Base-by-base conservation (phyloP, 345 rosid species). In the Jatropha curcas region DNA sequence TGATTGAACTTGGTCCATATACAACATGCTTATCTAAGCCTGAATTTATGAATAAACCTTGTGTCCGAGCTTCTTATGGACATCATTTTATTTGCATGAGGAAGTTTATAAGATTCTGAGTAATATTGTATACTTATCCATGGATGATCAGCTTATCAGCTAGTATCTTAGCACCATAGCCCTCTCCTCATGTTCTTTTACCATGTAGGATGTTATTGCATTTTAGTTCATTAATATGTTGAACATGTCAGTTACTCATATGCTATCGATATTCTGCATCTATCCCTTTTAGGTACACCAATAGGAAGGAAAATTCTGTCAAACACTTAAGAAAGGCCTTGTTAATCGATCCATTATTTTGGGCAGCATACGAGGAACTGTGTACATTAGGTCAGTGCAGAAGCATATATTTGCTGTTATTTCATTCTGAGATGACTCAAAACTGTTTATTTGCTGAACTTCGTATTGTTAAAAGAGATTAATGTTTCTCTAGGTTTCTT, bases 301-400 rank as follows among this genome's bases (percentile, higher is more conserved):
- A 90, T 71, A 83, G 98, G 80, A 92, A 76, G 85, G 88, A 82
- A 83, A 88, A 74, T 71, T 93, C 99, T 2, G 69, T 88, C 45
- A 84, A 88, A 71, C 98, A 95, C 77, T 90, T 92, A 72, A 89
- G 82, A 88, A 88, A 79, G 80, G 89, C 99, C 62, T 87, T 92
- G 84, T 83, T 90, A 35, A 72, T 88, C 52, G 97, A 92, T 86
- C 99, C 98, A 69, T 85, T 95, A 71, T 84, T 89, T 67, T 95
- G 99, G 99, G 83, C 88, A 57, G 98, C 99, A 57, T 95, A 90
- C 46, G 97, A 95, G 81, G 98, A 95, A 77, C 84, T 95, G 60
- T 92, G 99, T 75, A 71, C 84, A 50, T 80, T 95, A 89, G 99
- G 99, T 94, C 24, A 79, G 85, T 79, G 59, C 17, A 64, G n/a